Conservation (phyloP, 352 stramenopile genomes). For the Phytopythium kandeliae region DNA sequence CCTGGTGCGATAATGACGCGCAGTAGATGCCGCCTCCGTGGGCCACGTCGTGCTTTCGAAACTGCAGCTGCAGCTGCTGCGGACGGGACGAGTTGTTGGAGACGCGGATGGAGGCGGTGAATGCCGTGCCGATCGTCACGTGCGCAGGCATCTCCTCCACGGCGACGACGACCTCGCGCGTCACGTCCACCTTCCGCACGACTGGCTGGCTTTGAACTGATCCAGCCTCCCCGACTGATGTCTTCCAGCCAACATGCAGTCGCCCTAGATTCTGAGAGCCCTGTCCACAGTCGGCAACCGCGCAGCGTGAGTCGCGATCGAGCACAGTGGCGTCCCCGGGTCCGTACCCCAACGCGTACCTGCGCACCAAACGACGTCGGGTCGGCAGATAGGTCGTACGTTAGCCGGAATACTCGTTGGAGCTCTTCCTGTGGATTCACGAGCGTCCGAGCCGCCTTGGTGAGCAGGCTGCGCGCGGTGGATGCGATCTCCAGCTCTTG, state of each 20-base stretch:
- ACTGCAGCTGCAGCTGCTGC: constrained; percentile 71
- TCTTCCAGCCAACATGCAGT: constrained; percentile 82
- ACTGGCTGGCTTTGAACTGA: constrained; percentile 79
- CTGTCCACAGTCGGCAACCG: constrained; percentile 10
- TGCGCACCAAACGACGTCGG: constrained; percentile 19
- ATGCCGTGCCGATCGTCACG: constrained; percentile 42
- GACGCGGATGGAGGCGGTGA: constrained; percentile 46
- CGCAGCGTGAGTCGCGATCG: too few relatives aligned
- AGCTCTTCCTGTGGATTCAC: constrained; percentile 77
- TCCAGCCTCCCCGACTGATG: constrained; percentile 68
- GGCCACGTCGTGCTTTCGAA: constrained; percentile 58
- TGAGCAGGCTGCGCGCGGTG: constrained; percentile 18
- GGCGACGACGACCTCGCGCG: constrained; percentile 37
- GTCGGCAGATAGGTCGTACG: constrained; percentile 34
- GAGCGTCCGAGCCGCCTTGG: constrained; percentile 41
- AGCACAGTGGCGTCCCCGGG: too few relatives aligned
- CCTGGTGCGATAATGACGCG: constrained; percentile 66
- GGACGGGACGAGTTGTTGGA: constrained; percentile 59
- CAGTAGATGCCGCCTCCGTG: constrained; percentile 48
- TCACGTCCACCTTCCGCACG: constrained; percentile 42
- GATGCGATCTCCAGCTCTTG: constrained; percentile 6
- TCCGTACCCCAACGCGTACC: too few relatives aligned
- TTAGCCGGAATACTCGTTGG: constrained; percentile 64
- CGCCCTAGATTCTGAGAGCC: constrained; percentile 60
- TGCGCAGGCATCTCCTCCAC: constrained; percentile 43